Conservation (phyloP, 2,329 filamentous ascomycete genomes). For the Pezicula carpinea region DNA sequence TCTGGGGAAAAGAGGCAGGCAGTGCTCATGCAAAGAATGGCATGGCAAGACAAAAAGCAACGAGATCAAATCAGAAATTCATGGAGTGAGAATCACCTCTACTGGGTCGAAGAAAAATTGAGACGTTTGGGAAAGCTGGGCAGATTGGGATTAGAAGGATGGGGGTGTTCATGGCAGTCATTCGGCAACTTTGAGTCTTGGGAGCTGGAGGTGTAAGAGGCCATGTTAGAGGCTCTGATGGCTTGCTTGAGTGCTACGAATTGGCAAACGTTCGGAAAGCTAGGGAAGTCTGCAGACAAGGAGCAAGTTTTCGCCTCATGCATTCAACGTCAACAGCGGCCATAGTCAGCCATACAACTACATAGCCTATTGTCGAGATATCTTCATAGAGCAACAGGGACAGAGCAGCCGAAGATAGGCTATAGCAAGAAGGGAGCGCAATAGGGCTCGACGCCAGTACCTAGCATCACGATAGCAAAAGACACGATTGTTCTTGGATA, state of each 20-base stretch:
- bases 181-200: not conserved
- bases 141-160: not conserved
- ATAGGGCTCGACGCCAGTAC: conserved; percentile 59
- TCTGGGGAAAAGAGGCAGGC: too few relatives aligned
- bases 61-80: too few relatives aligned
- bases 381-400: conserved; percentile 57
- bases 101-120: too few relatives aligned
- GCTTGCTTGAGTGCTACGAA: not conserved
- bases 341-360: conserved; percentile 31
- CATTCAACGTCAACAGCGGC: conserved; percentile 28
- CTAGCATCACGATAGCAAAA: conserved; percentile 77
- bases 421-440: conserved; percentile 46
- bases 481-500: conserved; percentile 36
- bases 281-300: conserved; percentile 8
- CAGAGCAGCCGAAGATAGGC: conserved; percentile 32
- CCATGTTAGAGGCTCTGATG: not conserved
- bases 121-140: not conserved
- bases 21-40: too few relatives aligned
- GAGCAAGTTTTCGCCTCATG: conserved; percentile 21
- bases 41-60: too few relatives aligned
- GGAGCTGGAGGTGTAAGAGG: not conserved
- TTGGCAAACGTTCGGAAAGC: conserved; percentile 1
- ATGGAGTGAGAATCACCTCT: too few relatives aligned
- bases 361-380: conserved; percentile 65
- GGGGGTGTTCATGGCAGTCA: not conserved